Conservation (phyloP, 2,329 filamentous ascomycete genomes). For the Aspergillus terreus region DNA sequence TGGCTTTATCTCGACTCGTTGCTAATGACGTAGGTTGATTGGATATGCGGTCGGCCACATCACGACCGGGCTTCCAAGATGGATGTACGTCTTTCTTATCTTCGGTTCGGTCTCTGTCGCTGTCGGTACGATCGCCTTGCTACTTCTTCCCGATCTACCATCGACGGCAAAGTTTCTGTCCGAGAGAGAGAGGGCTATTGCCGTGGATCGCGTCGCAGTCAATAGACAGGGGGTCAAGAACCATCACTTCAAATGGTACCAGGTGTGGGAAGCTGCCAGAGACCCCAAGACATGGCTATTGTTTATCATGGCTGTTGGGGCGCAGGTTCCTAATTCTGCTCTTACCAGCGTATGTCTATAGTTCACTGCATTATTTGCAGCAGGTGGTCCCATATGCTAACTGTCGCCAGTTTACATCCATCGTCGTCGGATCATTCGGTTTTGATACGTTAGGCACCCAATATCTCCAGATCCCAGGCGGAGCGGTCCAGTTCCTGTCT, state of each 20-base stretch:
- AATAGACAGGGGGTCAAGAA: conserved; percentile 56
- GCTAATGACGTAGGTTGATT: conserved; percentile 35
- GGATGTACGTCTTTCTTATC: conserved; percentile 60
- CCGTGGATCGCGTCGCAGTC: conserved; percentile 49
- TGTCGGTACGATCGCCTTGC: conserved; percentile 33
- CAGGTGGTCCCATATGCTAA: neutral
- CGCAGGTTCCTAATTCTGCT: conserved; percentile 56
- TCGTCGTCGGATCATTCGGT: conserved; percentile 47
- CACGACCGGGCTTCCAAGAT: conserved; percentile 45
- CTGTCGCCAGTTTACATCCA: conserved; percentile 39
- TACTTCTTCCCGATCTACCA: conserved; percentile 44
- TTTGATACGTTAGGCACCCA: conserved; percentile 51
- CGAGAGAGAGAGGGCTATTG: conserved; percentile 42
- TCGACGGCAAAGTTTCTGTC: conserved; percentile 43
- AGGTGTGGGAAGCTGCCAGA: conserved; percentile 44
- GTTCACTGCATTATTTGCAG: too few relatives aligned
- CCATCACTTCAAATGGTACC: conserved; percentile 45
- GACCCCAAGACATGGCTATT: conserved; percentile 61
- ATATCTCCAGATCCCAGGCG: conserved; percentile 59
- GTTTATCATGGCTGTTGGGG: conserved; percentile 51
- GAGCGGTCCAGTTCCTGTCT: conserved; percentile 54
- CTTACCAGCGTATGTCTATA: conserved; percentile 42
- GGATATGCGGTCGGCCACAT: conserved; percentile 61
- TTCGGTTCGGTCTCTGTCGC: conserved; percentile 41
- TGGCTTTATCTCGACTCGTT: neutral